Conservation (phyloP, 2,329 filamentous ascomycete species). For the Aureobasidium melanogenum region DNA sequence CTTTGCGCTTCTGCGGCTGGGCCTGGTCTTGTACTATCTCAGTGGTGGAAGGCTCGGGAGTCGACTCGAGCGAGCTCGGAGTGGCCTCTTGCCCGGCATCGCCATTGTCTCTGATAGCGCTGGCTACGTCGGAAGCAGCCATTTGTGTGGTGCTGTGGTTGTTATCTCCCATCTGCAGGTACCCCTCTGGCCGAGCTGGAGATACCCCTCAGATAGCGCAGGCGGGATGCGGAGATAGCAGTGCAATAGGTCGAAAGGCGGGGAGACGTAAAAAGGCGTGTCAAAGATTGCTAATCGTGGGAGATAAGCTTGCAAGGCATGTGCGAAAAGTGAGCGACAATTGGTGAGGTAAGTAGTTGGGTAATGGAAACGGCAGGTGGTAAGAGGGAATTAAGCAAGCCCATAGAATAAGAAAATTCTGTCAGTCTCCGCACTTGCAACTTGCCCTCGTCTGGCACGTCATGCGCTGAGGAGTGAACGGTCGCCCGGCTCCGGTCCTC, state of each 20-base stretch:
- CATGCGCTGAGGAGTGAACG: constrained; percentile 7
- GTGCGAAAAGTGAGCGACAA: constrained; percentile 21
- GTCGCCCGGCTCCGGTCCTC: constrained; percentile 9
- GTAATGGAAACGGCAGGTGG: constrained; percentile 34
- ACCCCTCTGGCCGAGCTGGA: constrained; percentile 25
- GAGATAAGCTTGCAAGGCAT: constrained; percentile 13
- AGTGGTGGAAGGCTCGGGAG: constrained; percentile 37
- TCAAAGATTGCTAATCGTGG: constrained; percentile 16
- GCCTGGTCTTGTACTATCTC: constrained; percentile 31
- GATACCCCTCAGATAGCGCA: constrained; percentile 12
- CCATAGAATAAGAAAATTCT: constrained; percentile 13
- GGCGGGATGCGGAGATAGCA: constrained; percentile 10
- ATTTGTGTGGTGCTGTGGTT: constrained; percentile 16
- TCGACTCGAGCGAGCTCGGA: constrained; percentile 40
- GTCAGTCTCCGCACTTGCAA: constrained; percentile 9
- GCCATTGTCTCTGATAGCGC: constrained; percentile 34
- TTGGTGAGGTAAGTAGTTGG: constrained; percentile 41
- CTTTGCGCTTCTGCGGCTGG: constrained; percentile 78
- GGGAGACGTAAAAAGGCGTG: constrained; percentile 6
- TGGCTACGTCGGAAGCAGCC: constrained; percentile 30
- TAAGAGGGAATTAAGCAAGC: constrained; percentile 13
- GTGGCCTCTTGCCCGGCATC: constrained; percentile 37
- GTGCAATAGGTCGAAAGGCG: constrained; percentile 11
- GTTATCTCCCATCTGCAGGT: constrained; percentile 44
- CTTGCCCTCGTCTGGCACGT: not conserved